A percentile compares a stretch with the other conserved stretches of the same genome.
phyloP scores from a whole-genome alignment of 140 eudicot genomes.

The Oenanthe javanica region DNA sequence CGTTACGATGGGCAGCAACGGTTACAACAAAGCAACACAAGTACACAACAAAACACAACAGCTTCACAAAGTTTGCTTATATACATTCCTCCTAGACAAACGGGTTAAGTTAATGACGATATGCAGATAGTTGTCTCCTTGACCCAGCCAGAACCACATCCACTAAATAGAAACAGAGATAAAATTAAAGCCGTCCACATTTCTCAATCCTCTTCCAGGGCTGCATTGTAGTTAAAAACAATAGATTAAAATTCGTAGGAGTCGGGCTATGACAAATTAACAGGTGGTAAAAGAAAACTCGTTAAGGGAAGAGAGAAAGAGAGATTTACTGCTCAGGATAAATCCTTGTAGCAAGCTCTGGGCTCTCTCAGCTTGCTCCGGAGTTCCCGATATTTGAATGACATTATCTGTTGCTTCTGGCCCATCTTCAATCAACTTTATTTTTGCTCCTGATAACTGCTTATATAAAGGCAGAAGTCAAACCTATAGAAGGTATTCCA shows the following conservation, averaged over 20 bases:
- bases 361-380: conserved; percentile 97
- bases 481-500: neutral
- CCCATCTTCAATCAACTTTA: conserved; percentile 62
- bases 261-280: neutral
- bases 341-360: conserved; percentile 98
- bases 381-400: conserved; percentile 83
- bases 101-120: neutral
- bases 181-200: neutral
- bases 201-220: conserved; percentile 58
- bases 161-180: neutral
- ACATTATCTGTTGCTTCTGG: conserved; percentile 68
- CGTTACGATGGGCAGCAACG: neutral
- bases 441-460: conserved; percentile 91
- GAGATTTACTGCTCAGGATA: conserved; percentile 72
- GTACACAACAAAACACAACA: conserved; percentile 7
- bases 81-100: conserved; percentile 6
- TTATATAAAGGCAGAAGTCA: conserved; percentile 21
- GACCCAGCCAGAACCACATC: neutral
- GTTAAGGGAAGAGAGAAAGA: neutral
- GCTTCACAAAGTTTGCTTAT: neutral
- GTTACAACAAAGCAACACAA: neutral
- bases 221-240: conserved; percentile 28
- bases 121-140: neutral
- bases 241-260: neutral
- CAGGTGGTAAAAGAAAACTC: neutral